A percentile compares a stretch with the other conserved stretches of the same genome.
Evolutionary conservation across 352 stramenopile species (phyloP).

Genomic region (Pythium guiyangense): DNA sequence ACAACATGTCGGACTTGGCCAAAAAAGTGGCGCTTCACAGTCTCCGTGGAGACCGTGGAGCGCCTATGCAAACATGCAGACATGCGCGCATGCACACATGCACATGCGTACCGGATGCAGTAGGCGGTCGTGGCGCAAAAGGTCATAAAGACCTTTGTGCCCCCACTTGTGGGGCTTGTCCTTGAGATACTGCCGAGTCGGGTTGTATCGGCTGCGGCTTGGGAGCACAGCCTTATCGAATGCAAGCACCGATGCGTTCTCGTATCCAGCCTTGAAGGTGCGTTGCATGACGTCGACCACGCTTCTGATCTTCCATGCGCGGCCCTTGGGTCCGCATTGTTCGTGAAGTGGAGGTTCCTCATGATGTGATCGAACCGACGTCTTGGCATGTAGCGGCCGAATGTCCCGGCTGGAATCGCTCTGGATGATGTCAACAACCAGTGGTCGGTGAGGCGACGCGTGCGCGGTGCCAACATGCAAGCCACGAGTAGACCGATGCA

Average conservation of each 20-base stretch:
- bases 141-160: slow-evolving; percentile 11
- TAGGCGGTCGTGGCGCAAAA: slow-evolving; percentile 4
- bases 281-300: not conserved
- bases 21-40: not conserved
- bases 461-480: not conserved
- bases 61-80: no score
- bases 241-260: not conserved
- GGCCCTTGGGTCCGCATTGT: not conserved
- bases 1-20: not conserved
- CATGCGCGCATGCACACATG: no score
- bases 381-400: not conserved
- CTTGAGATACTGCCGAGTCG: slow-evolving; percentile 5
- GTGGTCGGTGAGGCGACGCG: not conserved
- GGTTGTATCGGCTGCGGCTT: slow-evolving; percentile 3
- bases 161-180: slow-evolving; percentile 17
- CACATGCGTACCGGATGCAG: slow-evolving; percentile 6
- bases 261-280: not conserved
- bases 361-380: not conserved
- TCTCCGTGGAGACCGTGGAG: no score
- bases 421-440: not conserved
- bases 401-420: not conserved
- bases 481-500: slow-evolving; percentile 2
- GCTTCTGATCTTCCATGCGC: not conserved
- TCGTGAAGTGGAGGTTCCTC: not conserved
- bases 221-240: slow-evolving; percentile 4